Evolutionary conservation across 495 filamentous ascomycete species (phyloP).

Genomic region (Lineolata rhizophorae): DNA sequence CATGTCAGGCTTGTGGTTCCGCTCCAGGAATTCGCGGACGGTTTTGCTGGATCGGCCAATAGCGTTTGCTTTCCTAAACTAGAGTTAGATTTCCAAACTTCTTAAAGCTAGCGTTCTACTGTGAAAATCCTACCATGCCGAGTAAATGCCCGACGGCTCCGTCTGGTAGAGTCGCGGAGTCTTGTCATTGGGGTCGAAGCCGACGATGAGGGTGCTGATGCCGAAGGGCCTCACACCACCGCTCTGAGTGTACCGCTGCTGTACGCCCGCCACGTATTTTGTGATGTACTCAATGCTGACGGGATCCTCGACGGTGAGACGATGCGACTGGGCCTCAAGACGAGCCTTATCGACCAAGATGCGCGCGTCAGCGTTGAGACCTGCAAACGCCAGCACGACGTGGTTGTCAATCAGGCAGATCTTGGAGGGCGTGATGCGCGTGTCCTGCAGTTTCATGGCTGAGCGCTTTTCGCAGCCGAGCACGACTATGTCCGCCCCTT

Average conservation of each 20-base stretch:
- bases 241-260: constrained; percentile 95
- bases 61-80: constrained; percentile 85
- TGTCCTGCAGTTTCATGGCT: constrained; percentile 98
- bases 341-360: constrained; percentile 96
- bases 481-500: constrained; percentile 84
- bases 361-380: constrained; percentile 88
- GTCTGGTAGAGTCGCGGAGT: constrained; percentile 86
- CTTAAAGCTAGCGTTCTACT: constrained; percentile 1
- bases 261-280: constrained; percentile 91
- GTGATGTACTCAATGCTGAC: constrained; percentile 98
- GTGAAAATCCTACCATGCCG: constrained; percentile 52
- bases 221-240: constrained; percentile 94
- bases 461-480: constrained; percentile 96
- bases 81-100: constrained; percentile 3
- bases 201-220: constrained; percentile 90
- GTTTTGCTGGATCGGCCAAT: constrained; percentile 98
- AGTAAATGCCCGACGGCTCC: constrained; percentile 95
- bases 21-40: constrained; percentile 90
- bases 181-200: constrained; percentile 81
- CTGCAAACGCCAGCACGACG: constrained; percentile 90
- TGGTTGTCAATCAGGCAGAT: constrained; percentile 87
- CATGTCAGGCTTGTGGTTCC: constrained; percentile 96
- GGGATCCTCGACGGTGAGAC: constrained; percentile 93
- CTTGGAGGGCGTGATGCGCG: constrained; percentile 95
- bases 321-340: constrained; percentile 90